Base-by-base conservation (phyloP, 768 basidiomycete species). In the Rhizopogon vinicolor region DNA sequence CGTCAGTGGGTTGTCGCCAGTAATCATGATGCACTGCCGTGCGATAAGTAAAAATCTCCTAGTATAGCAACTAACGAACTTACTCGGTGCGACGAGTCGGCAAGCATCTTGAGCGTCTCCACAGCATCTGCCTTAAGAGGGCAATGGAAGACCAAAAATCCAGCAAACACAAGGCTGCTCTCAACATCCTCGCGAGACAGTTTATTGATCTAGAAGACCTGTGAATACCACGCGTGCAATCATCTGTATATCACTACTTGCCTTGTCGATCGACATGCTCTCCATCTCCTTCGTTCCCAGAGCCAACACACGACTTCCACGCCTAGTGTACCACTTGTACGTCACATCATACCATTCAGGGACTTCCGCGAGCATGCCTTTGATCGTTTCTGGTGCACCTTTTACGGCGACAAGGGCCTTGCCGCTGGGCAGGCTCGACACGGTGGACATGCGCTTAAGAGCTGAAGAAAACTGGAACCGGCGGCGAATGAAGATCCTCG, bases 381-480 rank as follows among this genome's bases (percentile, higher is more conserved):
- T 94, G 68, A 99, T 90, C 3, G 95, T 98, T 72, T 99, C 97
- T 0, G 97, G 97, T 0, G 97, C 97, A 49, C 97, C 97, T 72
- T 98, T 99, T 53, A 97, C 93, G 1, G 94, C 80, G 4, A 80
- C 81, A 7, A 91, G 61, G 3, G 80, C 75, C 55, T 77, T 81
- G 14, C 84, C 83, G 10, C 82, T 83, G 5, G 88, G 78, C 40
- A 81, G 75, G 1, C 83, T 82, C 7, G 85, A 82, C 25, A 99
- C 75, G 1, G 95, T 98, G 2, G 92, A 93, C 97, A 99, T 99
- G 60, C 97, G 84, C 73, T 99, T 99, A 46, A 99, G 79, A 1
- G 94, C 91, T 2, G 94, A 97, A 18, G 94, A 97, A 75, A 99
- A 99, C 63, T 98, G 97, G 82, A 94, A 98, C 14, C 96, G 88